Conservation (phyloP, 148 eudicot species). For the Dianthus caryophyllus region DNA sequence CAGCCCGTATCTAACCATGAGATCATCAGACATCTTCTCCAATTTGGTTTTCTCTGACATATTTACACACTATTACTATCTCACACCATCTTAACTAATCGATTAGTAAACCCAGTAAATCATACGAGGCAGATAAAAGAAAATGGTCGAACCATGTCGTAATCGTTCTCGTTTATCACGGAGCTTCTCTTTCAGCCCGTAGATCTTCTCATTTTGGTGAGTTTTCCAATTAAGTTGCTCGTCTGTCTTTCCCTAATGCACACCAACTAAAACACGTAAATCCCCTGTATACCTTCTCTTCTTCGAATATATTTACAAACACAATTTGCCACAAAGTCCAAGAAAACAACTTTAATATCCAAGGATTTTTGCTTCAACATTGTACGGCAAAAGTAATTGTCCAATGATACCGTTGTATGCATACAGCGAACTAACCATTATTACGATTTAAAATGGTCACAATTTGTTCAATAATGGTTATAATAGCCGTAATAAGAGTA, state of each 20-base stretch:
- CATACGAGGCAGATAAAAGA: not conserved
- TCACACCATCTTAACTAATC: not conserved
- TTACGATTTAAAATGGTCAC: no score
- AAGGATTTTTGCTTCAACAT: no score
- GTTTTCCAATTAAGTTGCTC: slow-evolving; percentile 82
- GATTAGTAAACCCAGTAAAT: slow-evolving; percentile 5
- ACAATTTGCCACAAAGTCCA: not conserved
- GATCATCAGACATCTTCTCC: slow-evolving; percentile 63
- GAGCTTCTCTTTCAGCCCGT: slow-evolving; percentile 68
- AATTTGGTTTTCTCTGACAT: slow-evolving; percentile 63
- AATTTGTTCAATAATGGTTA: no score
- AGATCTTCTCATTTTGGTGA: slow-evolving; percentile 69
- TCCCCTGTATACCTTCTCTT: not conserved
- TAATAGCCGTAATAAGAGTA: no score
- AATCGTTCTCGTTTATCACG: slow-evolving; percentile 51
- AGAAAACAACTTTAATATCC: not conserved
- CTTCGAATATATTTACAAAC: not conserved
- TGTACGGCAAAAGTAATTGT: no score
- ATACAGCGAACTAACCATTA: no score
- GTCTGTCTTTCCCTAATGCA: slow-evolving; percentile 74
- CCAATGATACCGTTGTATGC: no score
- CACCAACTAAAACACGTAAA: slow-evolving; percentile 12
- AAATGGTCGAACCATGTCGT: slow-evolving; percentile 46
- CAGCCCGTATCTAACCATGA: slow-evolving; percentile 53
- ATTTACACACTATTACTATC: slow-evolving; percentile 5